Evolutionary conservation across 2,329 filamentous ascomycete genomes (phyloP).

Genomic region (Orbilia ellipsospora): DNA sequence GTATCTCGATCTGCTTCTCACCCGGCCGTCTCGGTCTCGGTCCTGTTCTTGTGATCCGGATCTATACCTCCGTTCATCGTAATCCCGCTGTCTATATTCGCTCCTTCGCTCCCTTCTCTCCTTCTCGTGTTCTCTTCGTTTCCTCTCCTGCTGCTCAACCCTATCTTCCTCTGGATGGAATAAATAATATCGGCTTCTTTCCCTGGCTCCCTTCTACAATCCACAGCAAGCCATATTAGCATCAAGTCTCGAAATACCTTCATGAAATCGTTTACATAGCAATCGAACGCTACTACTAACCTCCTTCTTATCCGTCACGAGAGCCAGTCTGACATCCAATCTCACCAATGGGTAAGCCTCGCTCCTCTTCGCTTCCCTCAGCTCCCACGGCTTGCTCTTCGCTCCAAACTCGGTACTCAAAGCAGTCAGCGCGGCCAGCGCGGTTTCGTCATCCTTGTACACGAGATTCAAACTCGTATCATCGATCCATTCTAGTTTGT

Average conservation of each 20-base stretch:
- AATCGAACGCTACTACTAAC: conserved; percentile 18
- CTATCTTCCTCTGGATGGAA: conserved; percentile 90
- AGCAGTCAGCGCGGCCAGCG: conserved; percentile 67
- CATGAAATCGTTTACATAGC: neutral
- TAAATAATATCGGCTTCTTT: conserved; percentile 89
- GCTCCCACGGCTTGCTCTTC: conserved; percentile 67
- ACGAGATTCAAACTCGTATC: conserved; percentile 84
- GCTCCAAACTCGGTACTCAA: conserved; percentile 62
- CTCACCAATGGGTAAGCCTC: conserved; percentile 75
- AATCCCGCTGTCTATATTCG: conserved; percentile 72
- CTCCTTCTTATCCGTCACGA: conserved; percentile 81
- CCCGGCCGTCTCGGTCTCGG: conserved; percentile 64
- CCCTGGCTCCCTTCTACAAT: conserved; percentile 73
- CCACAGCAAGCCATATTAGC: neutral
- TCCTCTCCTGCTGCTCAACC: conserved; percentile 74
- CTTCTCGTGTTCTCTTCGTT: conserved; percentile 65
- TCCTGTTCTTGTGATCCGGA: conserved; percentile 62
- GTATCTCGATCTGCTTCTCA: conserved; percentile 61
- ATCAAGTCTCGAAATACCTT: neutral
- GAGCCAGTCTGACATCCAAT: conserved; percentile 78
- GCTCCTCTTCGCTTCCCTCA: conserved; percentile 77
- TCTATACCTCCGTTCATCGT: conserved; percentile 59
- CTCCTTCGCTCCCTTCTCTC: conserved; percentile 64
- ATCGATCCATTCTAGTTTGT: conserved; percentile 90
- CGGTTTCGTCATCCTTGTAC: conserved; percentile 71